Evolutionary conservation across 2,329 filamentous ascomycete species (phyloP), one percentile per base, ranked within the genome.

Genomic region (Cladosporium colombiae): DNA sequence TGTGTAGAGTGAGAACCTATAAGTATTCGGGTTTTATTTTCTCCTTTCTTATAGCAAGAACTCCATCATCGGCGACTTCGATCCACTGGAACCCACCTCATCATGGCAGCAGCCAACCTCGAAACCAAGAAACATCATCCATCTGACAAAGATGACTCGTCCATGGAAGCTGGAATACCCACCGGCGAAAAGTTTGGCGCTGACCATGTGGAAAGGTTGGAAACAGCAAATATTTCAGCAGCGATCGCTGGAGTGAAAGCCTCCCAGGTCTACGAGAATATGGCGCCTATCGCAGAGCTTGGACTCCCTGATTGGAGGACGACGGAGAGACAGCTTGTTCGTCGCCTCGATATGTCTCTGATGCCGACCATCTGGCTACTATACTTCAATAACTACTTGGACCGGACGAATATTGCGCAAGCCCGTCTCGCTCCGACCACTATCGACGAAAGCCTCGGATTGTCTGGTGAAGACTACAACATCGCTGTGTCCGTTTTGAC

Each of bases 301-400:
- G 40, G 27, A 14, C 37, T 62, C 10, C 59, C 40, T 18, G 46
- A 62, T 4, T 49, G 44, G 46, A 27, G 44, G 8, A 44, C 40
- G 18, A 49, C 46, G 10, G 59, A 62, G 27, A 62, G 35, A 14
- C 21, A 23, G 16, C 25, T 59, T 6, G 56, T 59, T 3, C 56
- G 56, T 16, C 56, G 56, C 35, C 56, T 59, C n/a, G 56, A 59
- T 27, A 10, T 59, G 33, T 59, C 56, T 59, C 56, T 59, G 11
- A 40, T 59, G 33, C 56, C 56, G 2, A 44, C 35, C 31, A 64
- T 67, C 72, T 23, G 72, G 73, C 65, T 74, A 72, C 55, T 67
- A 70, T 27, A 72, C 72, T 65, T 68, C 72, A 50, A 62, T 23
- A 59, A 59, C n/a, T 59, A 59, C 16, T 35, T 59, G 33, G 56